Evolutionary conservation across 257 asterid species (phyloP), one percentile per base, ranked within the genome.

Genomic region (Echium plantagineum): DNA sequence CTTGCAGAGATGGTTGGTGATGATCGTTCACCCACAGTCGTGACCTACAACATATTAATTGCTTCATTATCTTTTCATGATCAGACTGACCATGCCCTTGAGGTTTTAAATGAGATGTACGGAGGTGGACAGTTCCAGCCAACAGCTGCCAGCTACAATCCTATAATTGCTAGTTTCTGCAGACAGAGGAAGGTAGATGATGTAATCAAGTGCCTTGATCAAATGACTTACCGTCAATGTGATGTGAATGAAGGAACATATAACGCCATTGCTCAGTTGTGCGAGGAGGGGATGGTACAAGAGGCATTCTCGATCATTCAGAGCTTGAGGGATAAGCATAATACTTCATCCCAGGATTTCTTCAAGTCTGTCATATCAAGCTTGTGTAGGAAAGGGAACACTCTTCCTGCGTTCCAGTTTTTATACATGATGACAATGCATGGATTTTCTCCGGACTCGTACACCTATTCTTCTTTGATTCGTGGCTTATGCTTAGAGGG

Each of bases 1-100:
- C 79, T 90, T 5, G 78, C 80, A 0, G 83, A 79, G 65, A 90
- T 90, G 97, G 91, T 67, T 54, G 90, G 97, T 7, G 85, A 81
- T 16, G 87, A 80, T 2, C 60, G 85, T 0, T 48, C 83, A 0
- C 97, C 97, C 0, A 76, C 97, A 6, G 67, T 81, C 9, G 96
- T 74, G 47, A 90, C 96, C 0, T 87, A 83, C 66, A 90, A 90
- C 55, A 81, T 79, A 35, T 56, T 90, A 63, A 80, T 87, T 7
- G 82, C 84, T 32, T 85, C 95, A 3, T 86, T 87, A 56, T 77
- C 89, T 0, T 42, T 61, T 26, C 94, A 85, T 52, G 95, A 90
- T 17, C 79, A 75, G 22, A 85, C 83, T 0, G 82, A 76, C 67
- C 83, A 85, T 17, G 97, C 97, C 9, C 75, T 81, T 18, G 74